Percentiles rank a stretch among this genome's conserved stretches.
Conservation (phyloP, 148 eudicot genomes). For the Silene uniflora region DNA sequence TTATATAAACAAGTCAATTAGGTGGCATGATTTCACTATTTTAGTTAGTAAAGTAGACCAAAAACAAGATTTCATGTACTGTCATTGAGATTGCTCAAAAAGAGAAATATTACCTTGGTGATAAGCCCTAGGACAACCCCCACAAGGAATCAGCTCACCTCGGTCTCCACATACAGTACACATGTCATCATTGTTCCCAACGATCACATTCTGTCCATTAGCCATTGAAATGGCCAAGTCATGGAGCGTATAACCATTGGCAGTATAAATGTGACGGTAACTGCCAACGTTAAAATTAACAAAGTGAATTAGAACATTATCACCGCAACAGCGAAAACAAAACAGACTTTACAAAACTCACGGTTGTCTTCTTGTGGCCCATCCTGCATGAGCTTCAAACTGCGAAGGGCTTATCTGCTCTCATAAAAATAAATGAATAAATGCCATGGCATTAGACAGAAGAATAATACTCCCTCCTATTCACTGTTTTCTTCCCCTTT, state of each 20-base stretch:
- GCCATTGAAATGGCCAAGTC: slow-evolving; percentile 77
- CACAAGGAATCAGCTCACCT: slow-evolving; percentile 70
- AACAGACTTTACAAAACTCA: slow-evolving; percentile 33
- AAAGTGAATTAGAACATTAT: slow-evolving; percentile 3
- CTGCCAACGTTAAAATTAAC: slow-evolving; percentile 32
- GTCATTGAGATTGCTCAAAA: slow-evolving; percentile 8
- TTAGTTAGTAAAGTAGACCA: background rate
- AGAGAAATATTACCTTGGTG: slow-evolving; percentile 32
- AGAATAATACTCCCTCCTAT: too few relatives aligned
- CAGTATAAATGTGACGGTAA: slow-evolving; percentile 76
- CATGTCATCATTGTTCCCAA: slow-evolving; percentile 84
- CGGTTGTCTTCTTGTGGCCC: slow-evolving; percentile 99
- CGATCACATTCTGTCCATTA: slow-evolving; percentile 61
- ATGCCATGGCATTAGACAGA: slow-evolving; percentile 7
- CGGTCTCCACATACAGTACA: slow-evolving; percentile 91
- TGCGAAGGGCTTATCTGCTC: slow-evolving; percentile 91
- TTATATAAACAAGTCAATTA: background rate
- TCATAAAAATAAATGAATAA: slow-evolving; percentile 16
- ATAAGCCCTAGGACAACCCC: slow-evolving; percentile 69
- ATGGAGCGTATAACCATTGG: slow-evolving; percentile 79
- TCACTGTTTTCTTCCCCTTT: too few relatives aligned
- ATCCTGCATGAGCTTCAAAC: slow-evolving; percentile 98
- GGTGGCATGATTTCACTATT: background rate
- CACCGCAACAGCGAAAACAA: background rate
- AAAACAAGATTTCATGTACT: slow-evolving; percentile 1